phyloP scores from a whole-genome alignment of 257 asterid genomes.

The Solanum acaule region DNA sequence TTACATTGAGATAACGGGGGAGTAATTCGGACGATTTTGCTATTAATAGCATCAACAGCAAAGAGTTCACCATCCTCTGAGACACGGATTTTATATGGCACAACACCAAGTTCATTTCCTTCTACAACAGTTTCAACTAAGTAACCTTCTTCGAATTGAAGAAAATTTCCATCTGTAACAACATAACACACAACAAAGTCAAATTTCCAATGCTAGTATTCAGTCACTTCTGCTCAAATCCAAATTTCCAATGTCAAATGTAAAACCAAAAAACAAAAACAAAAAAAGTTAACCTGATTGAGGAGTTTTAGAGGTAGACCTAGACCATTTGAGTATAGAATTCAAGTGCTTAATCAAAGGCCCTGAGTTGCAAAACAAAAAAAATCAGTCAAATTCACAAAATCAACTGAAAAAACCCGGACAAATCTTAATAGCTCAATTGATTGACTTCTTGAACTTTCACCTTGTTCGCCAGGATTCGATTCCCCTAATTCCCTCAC shows the following conservation, averaged over 20 bases:
- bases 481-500: background rate
- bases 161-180: conserved; percentile 52
- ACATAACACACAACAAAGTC: background rate
- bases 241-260: background rate
- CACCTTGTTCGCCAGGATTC: background rate
- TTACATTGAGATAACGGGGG: conserved; percentile 92
- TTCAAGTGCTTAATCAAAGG: conserved; percentile 80
- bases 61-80: conserved; percentile 92
- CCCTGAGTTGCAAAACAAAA: conserved; percentile 29
- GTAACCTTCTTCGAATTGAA: conserved; percentile 89
- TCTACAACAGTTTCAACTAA: conserved; percentile 89
- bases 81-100: conserved; percentile 65
- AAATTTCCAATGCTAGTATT: background rate
- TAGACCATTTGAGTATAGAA: conserved; percentile 82
- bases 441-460: background rate
- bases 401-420: background rate
- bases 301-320: conserved; percentile 65
- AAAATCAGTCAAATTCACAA: background rate
- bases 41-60: conserved; percentile 87
- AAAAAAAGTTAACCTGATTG: conserved; percentile 45
- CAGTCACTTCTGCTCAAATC: background rate
- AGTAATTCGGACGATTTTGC: conserved; percentile 76
- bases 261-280: background rate
- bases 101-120: conserved; percentile 86
- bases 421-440: background rate